These are phyloP conservation scores for Citrullus amarus DNA, from an alignment of 306 rosid genomes.

Conservation along the genomic window DNA sequence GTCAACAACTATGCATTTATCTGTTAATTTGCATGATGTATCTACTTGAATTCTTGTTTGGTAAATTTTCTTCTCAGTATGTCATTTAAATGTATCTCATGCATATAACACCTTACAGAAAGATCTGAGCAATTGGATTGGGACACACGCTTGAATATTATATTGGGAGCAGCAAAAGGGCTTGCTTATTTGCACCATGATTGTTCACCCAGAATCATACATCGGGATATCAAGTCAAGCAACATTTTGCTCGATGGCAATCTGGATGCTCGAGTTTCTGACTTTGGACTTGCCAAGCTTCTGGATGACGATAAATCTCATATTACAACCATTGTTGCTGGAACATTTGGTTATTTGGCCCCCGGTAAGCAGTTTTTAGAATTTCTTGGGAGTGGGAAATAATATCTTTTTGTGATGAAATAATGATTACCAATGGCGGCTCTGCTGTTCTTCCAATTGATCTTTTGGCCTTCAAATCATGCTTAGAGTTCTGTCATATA, in stretches of 20 bases:
- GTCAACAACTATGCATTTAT: background rate
- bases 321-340: slow-evolving; percentile 93
- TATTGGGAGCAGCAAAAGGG: slow-evolving; percentile 98
- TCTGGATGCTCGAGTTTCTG: slow-evolving; percentile 94
- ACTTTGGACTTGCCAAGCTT: slow-evolving; percentile 97
- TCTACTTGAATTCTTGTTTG: background rate
- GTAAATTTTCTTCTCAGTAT: background rate
- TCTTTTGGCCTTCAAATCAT: background rate
- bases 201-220: slow-evolving; percentile 95
- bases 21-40: background rate
- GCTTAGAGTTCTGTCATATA: background rate
- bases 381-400: background rate
- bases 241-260: slow-evolving; percentile 88
- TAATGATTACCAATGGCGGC: background rate
- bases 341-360: slow-evolving; percentile 98
- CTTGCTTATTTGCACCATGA: slow-evolving; percentile 97
- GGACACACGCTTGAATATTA: slow-evolving; percentile 92
- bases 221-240: slow-evolving; percentile 94
- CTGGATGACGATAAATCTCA: slow-evolving; percentile 94
- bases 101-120: slow-evolving; percentile 27
- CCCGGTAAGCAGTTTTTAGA: slow-evolving; percentile 46
- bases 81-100: background rate
- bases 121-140: slow-evolving; percentile 88
- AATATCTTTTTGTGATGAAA: background rate
- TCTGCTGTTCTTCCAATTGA: background rate